Evolutionary conservation across 345 rosid genomes (phyloP).

Genomic region (Acer campestre): DNA sequence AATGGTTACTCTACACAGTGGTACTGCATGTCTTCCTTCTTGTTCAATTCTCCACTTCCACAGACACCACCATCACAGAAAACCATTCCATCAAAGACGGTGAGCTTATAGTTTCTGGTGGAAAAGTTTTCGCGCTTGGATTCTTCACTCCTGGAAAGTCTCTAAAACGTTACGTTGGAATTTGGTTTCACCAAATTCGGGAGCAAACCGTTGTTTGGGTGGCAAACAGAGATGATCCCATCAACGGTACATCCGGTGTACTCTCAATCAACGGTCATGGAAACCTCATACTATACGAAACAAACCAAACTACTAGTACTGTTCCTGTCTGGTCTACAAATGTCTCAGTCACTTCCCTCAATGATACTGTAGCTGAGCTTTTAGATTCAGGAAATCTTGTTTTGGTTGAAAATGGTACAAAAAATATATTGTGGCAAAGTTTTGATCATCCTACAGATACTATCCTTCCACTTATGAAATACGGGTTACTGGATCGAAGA

Average conservation of each 20-base stretch:
- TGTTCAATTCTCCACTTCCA: slow-evolving; percentile 24
- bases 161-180: slow-evolving; percentile 61
- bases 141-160: slow-evolving; percentile 61
- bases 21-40: slow-evolving; percentile 19
- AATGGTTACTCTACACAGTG: neutral
- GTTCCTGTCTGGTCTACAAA: slow-evolving; percentile 57
- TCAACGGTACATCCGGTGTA: slow-evolving; percentile 43
- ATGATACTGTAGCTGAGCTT: slow-evolving; percentile 40
- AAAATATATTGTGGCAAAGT: slow-evolving; percentile 59
- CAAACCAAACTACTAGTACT: slow-evolving; percentile 23
- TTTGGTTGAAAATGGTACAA: slow-evolving; percentile 32
- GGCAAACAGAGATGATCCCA: slow-evolving; percentile 67
- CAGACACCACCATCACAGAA: slow-evolving; percentile 30
- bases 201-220: slow-evolving; percentile 68
- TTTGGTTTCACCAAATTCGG: slow-evolving; percentile 57
- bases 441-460: slow-evolving; percentile 72
- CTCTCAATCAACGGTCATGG: slow-evolving; percentile 45
- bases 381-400: slow-evolving; percentile 70
- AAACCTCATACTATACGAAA: slow-evolving; percentile 37
- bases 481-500: slow-evolving; percentile 44
- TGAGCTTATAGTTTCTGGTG: slow-evolving; percentile 42
- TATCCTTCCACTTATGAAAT: slow-evolving; percentile 59
- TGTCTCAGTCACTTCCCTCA: slow-evolving; percentile 22
- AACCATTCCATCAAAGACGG: slow-evolving; percentile 46
- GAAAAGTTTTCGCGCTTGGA: slow-evolving; percentile 54